phyloP scores from a whole-genome alignment of 768 basidiomycete genomes.

The Boletus sp. region DNA sequence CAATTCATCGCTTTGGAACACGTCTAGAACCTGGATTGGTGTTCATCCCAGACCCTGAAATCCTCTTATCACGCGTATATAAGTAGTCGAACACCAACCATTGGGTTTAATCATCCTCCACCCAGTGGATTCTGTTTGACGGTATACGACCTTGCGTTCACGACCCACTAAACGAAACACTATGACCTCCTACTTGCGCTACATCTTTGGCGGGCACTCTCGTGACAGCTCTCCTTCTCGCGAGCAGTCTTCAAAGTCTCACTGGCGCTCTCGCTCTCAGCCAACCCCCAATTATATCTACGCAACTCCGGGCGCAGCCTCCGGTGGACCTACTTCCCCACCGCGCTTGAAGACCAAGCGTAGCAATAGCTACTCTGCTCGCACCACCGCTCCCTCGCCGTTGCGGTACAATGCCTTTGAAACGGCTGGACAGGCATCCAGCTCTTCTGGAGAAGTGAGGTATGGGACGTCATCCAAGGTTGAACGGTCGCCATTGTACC shows the following conservation, averaged over 20 bases:
- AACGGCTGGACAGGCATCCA: constrained; percentile 19
- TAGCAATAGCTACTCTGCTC: constrained; percentile 40
- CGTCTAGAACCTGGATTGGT: constrained; percentile 22
- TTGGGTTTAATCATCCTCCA: background rate
- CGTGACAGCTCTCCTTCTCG: constrained; percentile 27
- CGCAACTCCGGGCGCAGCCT: constrained; percentile 28
- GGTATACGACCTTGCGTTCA: constrained; percentile 17
- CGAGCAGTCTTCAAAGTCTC: constrained; percentile 37
- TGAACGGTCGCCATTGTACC: constrained; percentile 38
- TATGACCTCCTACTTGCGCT: constrained; percentile 55
- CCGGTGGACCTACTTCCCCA: constrained; percentile 36
- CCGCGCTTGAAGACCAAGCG: constrained; percentile 38
- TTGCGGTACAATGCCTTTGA: constrained; percentile 41
- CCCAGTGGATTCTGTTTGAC: constrained; percentile 11
- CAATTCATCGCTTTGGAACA: constrained; percentile 24
- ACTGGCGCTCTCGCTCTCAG: constrained; percentile 42
- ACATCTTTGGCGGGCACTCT: constrained; percentile 40
- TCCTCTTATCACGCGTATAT: constrained; percentile 25
- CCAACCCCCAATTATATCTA: constrained; percentile 44
- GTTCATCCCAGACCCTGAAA: constrained; percentile 24
- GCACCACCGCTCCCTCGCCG: constrained; percentile 39
- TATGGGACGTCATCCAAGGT: constrained; percentile 30
- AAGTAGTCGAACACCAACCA: constrained; percentile 11
- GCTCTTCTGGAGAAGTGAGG: constrained; percentile 32
- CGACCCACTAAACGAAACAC: constrained; percentile 17